Evolutionary conservation across 2,329 filamentous ascomycete genomes (phyloP), one percentile per base, ranked within the genome.

Genomic region (Curvularia lunata): DNA sequence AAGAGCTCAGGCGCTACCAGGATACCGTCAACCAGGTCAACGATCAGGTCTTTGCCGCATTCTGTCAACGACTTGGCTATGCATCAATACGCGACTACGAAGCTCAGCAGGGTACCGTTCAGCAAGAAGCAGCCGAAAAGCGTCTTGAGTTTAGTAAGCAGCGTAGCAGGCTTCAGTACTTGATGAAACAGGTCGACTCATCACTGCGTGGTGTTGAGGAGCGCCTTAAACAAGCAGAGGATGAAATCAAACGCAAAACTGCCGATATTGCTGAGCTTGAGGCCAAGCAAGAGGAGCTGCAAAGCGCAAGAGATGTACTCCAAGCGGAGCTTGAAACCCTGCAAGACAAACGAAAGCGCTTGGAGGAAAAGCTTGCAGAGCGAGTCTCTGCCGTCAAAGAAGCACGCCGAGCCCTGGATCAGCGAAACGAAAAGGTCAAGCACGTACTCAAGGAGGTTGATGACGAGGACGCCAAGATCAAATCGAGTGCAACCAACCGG

Each of bases 51-150:
- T 99, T 97, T 76, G 83, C 84, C 21, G 83, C 83, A 40, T 99
- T 99, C 79, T 99, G 95, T 79, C 85, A 87, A 67, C 87, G 91
- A 54, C 86, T 97, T 19, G 92, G 93, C 0, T 98, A 97, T 75
- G 84, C 86, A 56, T 89, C 96, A 69, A 96, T 99, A 63, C 91
- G 94, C 57, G 91, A 92, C 56, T 99, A 98, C 70, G 92, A 98
- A 74, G 90, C 90, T 25, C 93, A 96, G 66, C 95, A 98, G 78
- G 94, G 95, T 48, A 92, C 90, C 41, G 81, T 96, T 48, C 93
- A 98, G 76, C 91, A 97, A 75, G 92, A 98, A 74, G 91, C 91
- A 43, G 88, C 89, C 0, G 88, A 95, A 77, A 93, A 93, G 81
- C 91, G 91, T 62, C 88, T 91, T 52, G 88, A 93, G 65, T 98